A percentile compares a stretch with the other conserved stretches of the same genome.
phyloP scores from a whole-genome alignment of 225 moss, liverwort and hornwort genomes.

The Pseudoscleropodium purum region DNA sequence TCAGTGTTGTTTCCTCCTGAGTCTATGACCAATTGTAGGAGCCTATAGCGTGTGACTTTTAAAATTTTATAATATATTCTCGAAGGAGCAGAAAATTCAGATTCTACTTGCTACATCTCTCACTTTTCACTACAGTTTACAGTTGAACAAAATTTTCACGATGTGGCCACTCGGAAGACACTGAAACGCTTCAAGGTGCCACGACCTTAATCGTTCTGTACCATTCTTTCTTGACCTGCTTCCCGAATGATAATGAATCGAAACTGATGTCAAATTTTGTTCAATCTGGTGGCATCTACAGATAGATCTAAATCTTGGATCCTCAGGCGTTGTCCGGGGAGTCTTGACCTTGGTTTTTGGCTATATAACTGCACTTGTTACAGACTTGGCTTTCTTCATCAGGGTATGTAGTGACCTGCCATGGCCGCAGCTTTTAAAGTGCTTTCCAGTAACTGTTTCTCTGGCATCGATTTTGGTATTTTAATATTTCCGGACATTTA shows the following conservation, averaged over 20 bases:
- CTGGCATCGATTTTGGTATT: neutral
- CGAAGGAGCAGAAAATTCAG: neutral
- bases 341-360: conserved; percentile 58
- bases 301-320: conserved; percentile 66
- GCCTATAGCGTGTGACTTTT: neutral
- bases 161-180: neutral
- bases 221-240: neutral
- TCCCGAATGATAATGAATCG: neutral
- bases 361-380: conserved; percentile 61
- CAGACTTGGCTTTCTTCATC: conserved; percentile 62
- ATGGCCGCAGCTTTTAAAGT: neutral
- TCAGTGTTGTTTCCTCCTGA: neutral
- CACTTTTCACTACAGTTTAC: neutral
- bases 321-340: conserved; percentile 64
- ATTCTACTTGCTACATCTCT: neutral
- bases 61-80: neutral
- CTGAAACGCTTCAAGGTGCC: neutral
- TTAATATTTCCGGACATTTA: neutral
- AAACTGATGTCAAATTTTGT: neutral
- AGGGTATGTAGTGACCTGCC: conserved; percentile 28
- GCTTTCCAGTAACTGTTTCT: neutral
- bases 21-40: neutral
- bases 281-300: conserved; percentile 20
- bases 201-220: neutral
- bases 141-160: neutral